Base-by-base conservation (phyloP, 805 yeast genomes). In the Scheffersomyces ergatensis region DNA sequence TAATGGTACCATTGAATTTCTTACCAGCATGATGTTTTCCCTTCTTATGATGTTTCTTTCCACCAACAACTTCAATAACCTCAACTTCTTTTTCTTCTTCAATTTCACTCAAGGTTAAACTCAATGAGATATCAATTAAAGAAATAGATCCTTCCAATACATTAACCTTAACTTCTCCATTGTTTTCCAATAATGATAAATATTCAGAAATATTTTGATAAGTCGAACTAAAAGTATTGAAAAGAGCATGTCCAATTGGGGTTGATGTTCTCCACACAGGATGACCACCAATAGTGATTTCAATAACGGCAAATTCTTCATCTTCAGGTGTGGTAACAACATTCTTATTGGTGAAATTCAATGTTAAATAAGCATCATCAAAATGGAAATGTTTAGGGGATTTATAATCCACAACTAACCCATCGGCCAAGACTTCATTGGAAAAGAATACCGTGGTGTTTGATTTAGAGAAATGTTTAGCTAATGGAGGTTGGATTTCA, bases 231-330 rank as follows among this genome's bases (percentile, higher is more conserved):
- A 40, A 38, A 20, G 60, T 52, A n/a, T 39, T 20, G 12, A 47
- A 41, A 37, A 43, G 41, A 2, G 37, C 18, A 21, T 40, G 42
- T 20, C 52, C 51, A 17, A 7, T 16, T 8, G 65, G 65, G 24
- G 60, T 48, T 14, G 58, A 50, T 23, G 61, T 51, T 48, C 65
- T 53, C 58, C 63, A 54, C 23, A 60, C 44, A 20, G 63, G 57
- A 29, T 31, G 41, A 13, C 47, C 58, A 33, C 44, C 62, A 20
- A 59, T 42, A 18, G 45, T 42, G 18, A 60, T 40, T 40, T 60
- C 63, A 24, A 54, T 53, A 15, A 60, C 50, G 13, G 45, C 43
- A 15, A 53, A 49, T 13, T 43, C 42, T 31, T 34, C 42, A 17
- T 26, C 31, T 34, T 36, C 33, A 27, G 55, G 58, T 14, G 6